Evolutionary conservation across 1,284 basidiomycete genomes (phyloP), one percentile per base, ranked within the genome.

Genomic region (Apiotrichum akiyoshidainum): DNA sequence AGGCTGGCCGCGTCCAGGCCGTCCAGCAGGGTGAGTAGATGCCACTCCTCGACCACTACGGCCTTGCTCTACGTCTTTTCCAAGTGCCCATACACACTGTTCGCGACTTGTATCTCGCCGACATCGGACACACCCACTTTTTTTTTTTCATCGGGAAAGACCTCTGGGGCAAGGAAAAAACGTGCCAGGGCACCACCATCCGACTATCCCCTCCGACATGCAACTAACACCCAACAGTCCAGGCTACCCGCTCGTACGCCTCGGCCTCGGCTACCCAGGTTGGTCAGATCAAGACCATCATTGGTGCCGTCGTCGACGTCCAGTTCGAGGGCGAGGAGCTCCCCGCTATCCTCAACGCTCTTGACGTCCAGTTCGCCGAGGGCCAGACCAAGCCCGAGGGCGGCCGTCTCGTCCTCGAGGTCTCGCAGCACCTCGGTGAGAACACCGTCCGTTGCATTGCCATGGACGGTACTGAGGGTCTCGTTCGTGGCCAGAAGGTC

Each of bases 381-480:
- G 68, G 67, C 55, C 71, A 73, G 65, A 26, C 59, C 52, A 64
- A 60, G 54, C 73, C 73, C 52, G 71, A 73, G 63, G 90, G 91
- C 75, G 91, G 91, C 78, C 89, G 90, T 79, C 89, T 96, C 78
- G 92, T 96, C 68, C 89, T 95, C 67, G 92, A 95, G 82, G 92
- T 95, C 72, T 91, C 95, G 62, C 92, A 93, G 70, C 95, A 99
- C 80, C 84, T 99, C 65, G 95, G 95, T 80, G 95, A 96, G 84
- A 97, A 97, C 86, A 91, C 93, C 49, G 92, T 96, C 79, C 91
- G 94, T 73, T 92, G 89, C 79, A 93, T 94, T 85, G 91, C 91
- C 70, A 94, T 94, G 91, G 94, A 97, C 80, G 94, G 94, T 87
- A 99, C 95, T 63, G 95, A 97, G 81, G 95, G 95, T 92, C 91